phyloP scores from a whole-genome alignment of 495 filamentous ascomycete species.

The Daldinia loculata region DNA sequence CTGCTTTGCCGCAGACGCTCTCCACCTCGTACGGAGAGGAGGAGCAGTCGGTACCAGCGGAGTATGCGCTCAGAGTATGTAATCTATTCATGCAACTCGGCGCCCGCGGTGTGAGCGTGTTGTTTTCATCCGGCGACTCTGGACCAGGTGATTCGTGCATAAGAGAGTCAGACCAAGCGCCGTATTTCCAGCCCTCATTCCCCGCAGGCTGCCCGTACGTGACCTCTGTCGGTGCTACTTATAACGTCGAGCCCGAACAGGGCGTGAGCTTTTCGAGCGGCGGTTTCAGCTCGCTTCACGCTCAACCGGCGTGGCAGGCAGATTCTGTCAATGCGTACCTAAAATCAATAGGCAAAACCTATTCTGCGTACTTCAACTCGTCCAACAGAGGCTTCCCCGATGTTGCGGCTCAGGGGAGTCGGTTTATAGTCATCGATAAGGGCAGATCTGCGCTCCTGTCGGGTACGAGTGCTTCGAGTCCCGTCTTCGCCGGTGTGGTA shows the following conservation, averaged over 20 bases:
- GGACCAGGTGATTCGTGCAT: conserved; percentile 73
- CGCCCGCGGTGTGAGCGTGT: conserved; percentile 72
- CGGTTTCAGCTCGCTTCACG: conserved; percentile 75
- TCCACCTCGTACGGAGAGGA: conserved; percentile 81
- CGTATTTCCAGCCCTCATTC: conserved; percentile 74
- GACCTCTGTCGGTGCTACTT: conserved; percentile 74
- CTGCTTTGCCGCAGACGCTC: conserved; percentile 73
- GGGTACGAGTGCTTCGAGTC: conserved; percentile 50
- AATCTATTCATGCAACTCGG: conserved; percentile 73
- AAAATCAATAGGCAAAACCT: conserved; percentile 54
- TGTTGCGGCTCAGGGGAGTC: conserved; percentile 66
- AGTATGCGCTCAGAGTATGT: conserved; percentile 72
- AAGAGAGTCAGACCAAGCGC: conserved; percentile 67
- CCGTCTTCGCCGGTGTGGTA: conserved; percentile 58
- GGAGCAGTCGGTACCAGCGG: conserved; percentile 70
- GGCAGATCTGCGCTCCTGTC: conserved; percentile 58
- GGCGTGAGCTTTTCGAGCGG: conserved; percentile 68
- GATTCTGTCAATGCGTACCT: conserved; percentile 67
- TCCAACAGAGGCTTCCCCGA: conserved; percentile 69
- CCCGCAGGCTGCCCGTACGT: conserved; percentile 78
- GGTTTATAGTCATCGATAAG: conserved; percentile 59
- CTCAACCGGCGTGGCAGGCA: conserved; percentile 68
- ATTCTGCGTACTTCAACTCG: conserved; percentile 58
- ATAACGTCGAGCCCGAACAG: conserved; percentile 63
- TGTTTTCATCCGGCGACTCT: conserved; percentile 76